A percentile compares a stretch with the other conserved stretches of the same genome.
phyloP scores from a whole-genome alignment of 23 red algal genomes.

The Pyropia haitanensis region DNA sequence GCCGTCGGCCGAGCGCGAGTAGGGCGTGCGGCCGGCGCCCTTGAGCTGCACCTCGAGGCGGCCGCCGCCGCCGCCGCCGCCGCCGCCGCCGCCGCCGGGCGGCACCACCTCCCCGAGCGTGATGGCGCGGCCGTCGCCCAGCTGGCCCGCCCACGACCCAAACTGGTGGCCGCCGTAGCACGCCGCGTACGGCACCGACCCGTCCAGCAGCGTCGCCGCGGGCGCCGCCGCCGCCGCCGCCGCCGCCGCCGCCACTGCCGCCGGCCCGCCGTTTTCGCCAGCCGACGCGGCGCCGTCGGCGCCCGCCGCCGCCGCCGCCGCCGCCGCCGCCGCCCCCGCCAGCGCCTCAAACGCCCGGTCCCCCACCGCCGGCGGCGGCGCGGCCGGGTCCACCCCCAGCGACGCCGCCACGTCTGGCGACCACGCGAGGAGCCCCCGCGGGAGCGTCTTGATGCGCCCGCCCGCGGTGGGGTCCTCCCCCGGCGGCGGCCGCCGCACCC shows the following conservation, averaged over 20 bases:
- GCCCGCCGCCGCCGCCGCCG: conserved; percentile 65
- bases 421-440: conserved; percentile 60
- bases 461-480: conserved; percentile 18
- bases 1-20: conserved; percentile 87
- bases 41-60: conserved; percentile 91
- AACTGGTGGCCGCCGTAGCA: conserved; percentile 99
- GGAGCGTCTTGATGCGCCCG: conserved; percentile 21
- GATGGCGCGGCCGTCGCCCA: conserved; percentile 95
- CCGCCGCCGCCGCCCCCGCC: conserved; percentile 25
- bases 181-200: conserved; percentile 77
- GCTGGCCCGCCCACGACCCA: conserved; percentile 90
- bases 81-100: conserved; percentile 41
- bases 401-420: conserved; percentile 28
- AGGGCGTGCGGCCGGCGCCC: conserved; percentile 93
- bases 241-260: conserved; percentile 25
- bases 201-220: conserved; percentile 34
- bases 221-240: conserved; percentile 32
- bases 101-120: conserved; percentile 79
- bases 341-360: conserved; percentile 35
- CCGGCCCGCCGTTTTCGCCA: conserved; percentile 11
- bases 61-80: conserved; percentile 34
- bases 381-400: conserved; percentile 24
- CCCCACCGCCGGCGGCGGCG: conserved; percentile 20
- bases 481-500: conserved; percentile 14
- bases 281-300: conserved; percentile 51